Evolutionary conservation across 805 yeast genomes (phyloP).

Genomic region (Wickerhamiella musiphila): DNA sequence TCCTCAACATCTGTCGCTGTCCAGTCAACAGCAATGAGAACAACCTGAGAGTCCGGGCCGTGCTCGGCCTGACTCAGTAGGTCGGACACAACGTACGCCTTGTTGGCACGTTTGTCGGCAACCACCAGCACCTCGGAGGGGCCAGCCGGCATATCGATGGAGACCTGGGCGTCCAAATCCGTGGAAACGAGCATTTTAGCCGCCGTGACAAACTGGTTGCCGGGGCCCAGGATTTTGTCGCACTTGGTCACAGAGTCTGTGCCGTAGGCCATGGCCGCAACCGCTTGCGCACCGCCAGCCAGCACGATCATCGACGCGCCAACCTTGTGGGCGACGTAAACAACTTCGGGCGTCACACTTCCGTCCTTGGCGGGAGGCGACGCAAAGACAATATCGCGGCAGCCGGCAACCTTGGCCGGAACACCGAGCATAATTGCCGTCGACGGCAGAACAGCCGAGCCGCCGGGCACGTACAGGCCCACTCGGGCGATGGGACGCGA

Average conservation of each 20-base stretch:
- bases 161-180: constrained; percentile 85
- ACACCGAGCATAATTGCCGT: constrained; percentile 97
- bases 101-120: constrained; percentile 76
- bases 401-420: constrained; percentile 96
- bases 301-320: constrained; percentile 81
- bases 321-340: constrained; percentile 88
- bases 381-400: constrained; percentile 79
- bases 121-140: constrained; percentile 94
- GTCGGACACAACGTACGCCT: constrained; percentile 94
- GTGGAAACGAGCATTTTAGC: constrained; percentile 96
- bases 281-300: constrained; percentile 99
- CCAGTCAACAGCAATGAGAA: constrained; percentile 68
- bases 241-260: constrained; percentile 83
- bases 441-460: constrained; percentile 95
- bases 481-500: constrained; percentile 89
- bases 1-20: constrained; percentile 39
- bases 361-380: constrained; percentile 95
- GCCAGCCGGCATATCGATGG: constrained; percentile 99
- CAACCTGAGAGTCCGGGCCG: constrained; percentile 95
- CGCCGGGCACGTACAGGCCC: constrained; percentile 96
- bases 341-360: constrained; percentile 87
- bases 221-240: constrained; percentile 96
- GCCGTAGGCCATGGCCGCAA: constrained; percentile 98
- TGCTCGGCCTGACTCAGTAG: constrained; percentile 96
- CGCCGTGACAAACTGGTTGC: constrained; percentile 97